phyloP scores from a whole-genome alignment of 441 rosid species.

The Eruca vesicaria region DNA sequence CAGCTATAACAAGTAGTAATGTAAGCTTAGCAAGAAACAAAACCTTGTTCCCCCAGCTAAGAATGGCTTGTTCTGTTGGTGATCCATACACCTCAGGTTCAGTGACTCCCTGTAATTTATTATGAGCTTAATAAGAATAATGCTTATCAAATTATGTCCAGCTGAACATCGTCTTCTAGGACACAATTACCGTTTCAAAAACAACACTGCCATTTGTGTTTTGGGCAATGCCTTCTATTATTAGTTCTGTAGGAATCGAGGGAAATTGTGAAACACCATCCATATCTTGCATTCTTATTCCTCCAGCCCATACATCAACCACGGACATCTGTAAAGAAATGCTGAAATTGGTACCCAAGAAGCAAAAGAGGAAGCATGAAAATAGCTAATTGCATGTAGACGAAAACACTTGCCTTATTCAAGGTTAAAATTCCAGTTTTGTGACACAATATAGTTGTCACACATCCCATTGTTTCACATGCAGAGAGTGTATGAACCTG shows the following conservation, averaged over 20 bases:
- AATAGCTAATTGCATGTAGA: conserved; percentile 5
- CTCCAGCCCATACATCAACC: conserved; percentile 74
- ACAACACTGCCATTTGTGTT: conserved; percentile 79
- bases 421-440: conserved; percentile 81
- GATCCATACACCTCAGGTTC: conserved; percentile 74
- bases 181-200: conserved; percentile 50
- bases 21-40: conserved; percentile 1
- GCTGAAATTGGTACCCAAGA: background rate
- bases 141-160: background rate
- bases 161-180: background rate
- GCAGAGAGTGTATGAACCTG: conserved; percentile 89
- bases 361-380: background rate
- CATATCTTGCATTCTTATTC: conserved; percentile 43
- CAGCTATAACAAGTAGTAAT: background rate
- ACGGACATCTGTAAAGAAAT: conserved; percentile 66
- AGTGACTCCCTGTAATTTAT: conserved; percentile 52
- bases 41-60: conserved; percentile 82
- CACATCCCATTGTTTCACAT: conserved; percentile 82
- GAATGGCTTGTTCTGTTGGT: conserved; percentile 91
- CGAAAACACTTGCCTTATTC: conserved; percentile 55
- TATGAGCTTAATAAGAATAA: background rate
- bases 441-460: conserved; percentile 80
- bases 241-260: conserved; percentile 42
- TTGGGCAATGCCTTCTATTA: conserved; percentile 65
- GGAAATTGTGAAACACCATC: conserved; percentile 47